These are phyloP conservation scores for Puccinia hordei DNA, from an alignment of 1,284 basidiomycete species.

Conservation along the genomic window DNA sequence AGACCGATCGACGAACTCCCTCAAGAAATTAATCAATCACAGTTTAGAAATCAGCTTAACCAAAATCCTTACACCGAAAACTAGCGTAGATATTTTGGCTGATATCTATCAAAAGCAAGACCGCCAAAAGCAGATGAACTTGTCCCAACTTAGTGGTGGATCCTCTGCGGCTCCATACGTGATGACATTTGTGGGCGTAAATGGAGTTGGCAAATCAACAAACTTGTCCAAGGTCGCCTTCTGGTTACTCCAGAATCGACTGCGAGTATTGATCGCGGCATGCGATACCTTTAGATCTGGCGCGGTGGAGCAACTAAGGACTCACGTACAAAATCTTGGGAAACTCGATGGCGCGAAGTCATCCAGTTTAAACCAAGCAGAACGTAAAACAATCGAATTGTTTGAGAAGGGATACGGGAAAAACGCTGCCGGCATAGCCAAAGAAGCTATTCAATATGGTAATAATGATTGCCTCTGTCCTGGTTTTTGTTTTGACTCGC, in stretches of 20 bases:
- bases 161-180: constrained; percentile 68
- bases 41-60: constrained; percentile 86
- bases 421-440: constrained; percentile 95
- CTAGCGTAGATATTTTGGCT: constrained; percentile 89
- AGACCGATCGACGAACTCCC: constrained; percentile 69
- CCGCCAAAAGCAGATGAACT: constrained; percentile 62
- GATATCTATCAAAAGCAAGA: constrained; percentile 64
- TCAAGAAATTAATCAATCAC: constrained; percentile 78
- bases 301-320: constrained; percentile 94
- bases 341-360: constrained; percentile 69
- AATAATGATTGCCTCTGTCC: constrained; percentile 55
- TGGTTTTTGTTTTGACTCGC: neutral
- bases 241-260: constrained; percentile 94
- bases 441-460: constrained; percentile 89
- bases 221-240: constrained; percentile 98
- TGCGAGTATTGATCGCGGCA: constrained; percentile 92
- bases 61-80: constrained; percentile 91
- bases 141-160: constrained; percentile 7
- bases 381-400: constrained; percentile 71
- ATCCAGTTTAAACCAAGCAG: constrained; percentile 57
- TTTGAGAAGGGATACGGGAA: constrained; percentile 98
- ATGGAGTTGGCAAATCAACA: constrained; percentile 98
- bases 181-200: constrained; percentile 98
- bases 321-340: constrained; percentile 91
- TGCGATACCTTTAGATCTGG: constrained; percentile 99